These are phyloP conservation scores for Panicum virgatum DNA, from an alignment of 202 grass and related monocot species.

Conservation along the genomic window DNA sequence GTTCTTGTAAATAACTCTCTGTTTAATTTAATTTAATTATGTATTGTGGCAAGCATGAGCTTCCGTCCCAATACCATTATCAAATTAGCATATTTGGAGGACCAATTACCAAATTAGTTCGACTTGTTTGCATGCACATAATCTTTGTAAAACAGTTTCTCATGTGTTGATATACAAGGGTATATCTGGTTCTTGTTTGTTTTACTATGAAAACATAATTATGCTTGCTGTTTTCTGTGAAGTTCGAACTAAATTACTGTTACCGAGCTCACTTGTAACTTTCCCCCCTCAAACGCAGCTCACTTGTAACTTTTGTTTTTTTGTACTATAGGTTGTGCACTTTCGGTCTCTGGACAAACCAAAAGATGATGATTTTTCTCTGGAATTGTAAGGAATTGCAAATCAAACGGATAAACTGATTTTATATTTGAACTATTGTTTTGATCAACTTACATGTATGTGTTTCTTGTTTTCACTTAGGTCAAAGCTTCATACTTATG, in stretches of 20 bases:
- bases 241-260: slow-evolving; percentile 11
- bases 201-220: neutral
- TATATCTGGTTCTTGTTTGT: slow-evolving; percentile 9
- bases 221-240: slow-evolving; percentile 15
- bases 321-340: slow-evolving; percentile 73
- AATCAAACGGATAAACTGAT: neutral
- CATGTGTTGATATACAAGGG: neutral
- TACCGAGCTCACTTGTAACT: neutral
- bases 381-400: slow-evolving; percentile 52
- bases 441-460: slow-evolving; percentile 7
- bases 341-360: slow-evolving; percentile 86
- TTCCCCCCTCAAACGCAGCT: neutral
- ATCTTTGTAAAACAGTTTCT: slow-evolving; percentile 6
- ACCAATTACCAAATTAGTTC: neutral
- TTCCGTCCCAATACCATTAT: neutral
- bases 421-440: slow-evolving; percentile 2
- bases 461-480: slow-evolving; percentile 43
- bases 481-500: slow-evolving; percentile 85
- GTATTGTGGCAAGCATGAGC: neutral
- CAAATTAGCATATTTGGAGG: slow-evolving; percentile 1
- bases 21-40: slow-evolving; percentile 4
- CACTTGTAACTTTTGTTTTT: neutral
- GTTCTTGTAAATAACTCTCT: slow-evolving; percentile 5
- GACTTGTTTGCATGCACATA: slow-evolving; percentile 21
- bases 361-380: slow-evolving; percentile 90